Evolutionary conservation across 768 basidiomycete species (phyloP), one percentile per base, ranked within the genome.

Genomic region (Amanita phalloides): DNA sequence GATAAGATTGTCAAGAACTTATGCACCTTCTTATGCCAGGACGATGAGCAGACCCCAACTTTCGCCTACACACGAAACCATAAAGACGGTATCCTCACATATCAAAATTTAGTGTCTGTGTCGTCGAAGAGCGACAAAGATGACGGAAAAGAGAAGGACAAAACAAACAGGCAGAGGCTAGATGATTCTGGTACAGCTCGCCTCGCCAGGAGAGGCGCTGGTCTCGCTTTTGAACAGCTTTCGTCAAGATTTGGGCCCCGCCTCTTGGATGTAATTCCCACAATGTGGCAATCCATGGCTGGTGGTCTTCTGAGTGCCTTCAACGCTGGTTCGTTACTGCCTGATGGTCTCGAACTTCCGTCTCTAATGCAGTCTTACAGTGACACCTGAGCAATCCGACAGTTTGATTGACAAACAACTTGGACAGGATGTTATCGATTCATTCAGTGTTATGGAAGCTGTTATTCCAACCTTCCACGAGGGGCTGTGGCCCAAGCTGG

Each of bases 1-100:
- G 90, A 93, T 60, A 99, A 99, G 73, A 90, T 99, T 52, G 82
- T 98, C 56, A 92, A 91, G 70, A 99, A 99, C 63, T 79, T 98
- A 6, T 95, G 91, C 70, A 93, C 90, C 0, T 98, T 98, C 68
- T 71, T 98, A 4, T 98, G 95, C 62, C 90, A 92, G 60, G 96
- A 99, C 63, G 75, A 79, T 6, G 82, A 86, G 38, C 79, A 86
- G 49, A 96, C 93, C 0, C 96, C 96, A 3, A 84, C 95, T 1
- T 98, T 98, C 62, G 76, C 84, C 1, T 78, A 76, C 59, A 71
- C 73, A 6, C 78, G 81, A 47, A 80, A 79, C 54, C 64, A 74
- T 17, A 66, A 68, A 45, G 78, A 85, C 14, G 92, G 88, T 1
- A 87, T 97, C 36, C 69, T 95, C 17, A 89, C 91, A 2, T 82